Base-by-base conservation (phyloP, 257 asterid genomes). In the Mentha longifolia region DNA sequence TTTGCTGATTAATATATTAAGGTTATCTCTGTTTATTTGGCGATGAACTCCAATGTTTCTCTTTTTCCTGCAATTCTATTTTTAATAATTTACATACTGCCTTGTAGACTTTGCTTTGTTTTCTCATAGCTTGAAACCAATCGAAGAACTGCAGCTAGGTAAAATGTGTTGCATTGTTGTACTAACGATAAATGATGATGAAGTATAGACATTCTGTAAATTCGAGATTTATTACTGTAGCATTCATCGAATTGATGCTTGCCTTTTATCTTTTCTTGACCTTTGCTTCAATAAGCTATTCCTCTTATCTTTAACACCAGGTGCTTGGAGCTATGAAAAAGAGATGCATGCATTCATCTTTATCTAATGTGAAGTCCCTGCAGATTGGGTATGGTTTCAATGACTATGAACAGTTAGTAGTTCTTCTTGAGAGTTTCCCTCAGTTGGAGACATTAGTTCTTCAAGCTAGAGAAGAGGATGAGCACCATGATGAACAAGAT, bases 401-500 rank as follows among this genome's bases (percentile, higher is more conserved):
- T 14, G 65, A 59, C 1, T 59, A 15, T 8, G 15, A 61, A 61
- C 25, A 45, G 13, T 2, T 65, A 41, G 56, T 19, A 17, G 25
- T 8, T 25, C 14, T 45, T 46, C 57, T 65, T 46, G 58, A 41
- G 49, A 43, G 28, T 14, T 65, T 65, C 43, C 58, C 70, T 45
- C 16, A 65, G 1, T 9, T 65, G 37, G 28, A 69, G 12, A 42
- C 7, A 10, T 56, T 69, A 56, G 56, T 57, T 33, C 17, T 69
- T 55, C 9, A 51, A 16, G 39, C 13, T 17, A 0, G 1, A 9
- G 49, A 43, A 0, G 31, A 2, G 13, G 31, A 3, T 0, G 14
- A 50, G 9, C 7, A 7, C 4, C 49, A 43, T 43, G 49, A 5
- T 7, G 12, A 17, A 49, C 3, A 7, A 25, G 15, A 55, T 7